phyloP scores from a whole-genome alignment of 2,329 filamentous ascomycete genomes.

The Pseudogymnoascus sp. region DNA sequence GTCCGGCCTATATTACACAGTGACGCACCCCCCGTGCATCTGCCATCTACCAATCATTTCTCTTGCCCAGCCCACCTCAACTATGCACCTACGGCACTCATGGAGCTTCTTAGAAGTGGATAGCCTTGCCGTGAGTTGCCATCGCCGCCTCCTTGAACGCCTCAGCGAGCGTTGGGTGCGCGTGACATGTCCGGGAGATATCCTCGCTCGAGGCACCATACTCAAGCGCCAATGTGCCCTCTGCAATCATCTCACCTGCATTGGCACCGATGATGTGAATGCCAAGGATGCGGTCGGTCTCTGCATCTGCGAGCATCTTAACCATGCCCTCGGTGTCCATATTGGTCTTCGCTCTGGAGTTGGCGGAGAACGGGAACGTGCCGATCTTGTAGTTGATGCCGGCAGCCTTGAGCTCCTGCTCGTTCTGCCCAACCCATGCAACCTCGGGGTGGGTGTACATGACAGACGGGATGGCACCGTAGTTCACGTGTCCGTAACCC shows the following conservation, averaged over 20 bases:
- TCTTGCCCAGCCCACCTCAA: neutral
- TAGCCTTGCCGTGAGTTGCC: conserved; percentile 90
- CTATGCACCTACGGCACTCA: neutral
- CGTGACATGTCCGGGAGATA: conserved; percentile 89
- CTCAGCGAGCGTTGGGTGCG: conserved; percentile 90
- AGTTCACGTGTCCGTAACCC: conserved; percentile 97
- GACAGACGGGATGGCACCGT: conserved; percentile 91
- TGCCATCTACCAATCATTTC: neutral
- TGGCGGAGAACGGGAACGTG: conserved; percentile 94
- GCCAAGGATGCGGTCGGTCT: conserved; percentile 91
- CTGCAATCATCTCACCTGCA: conserved; percentile 98
- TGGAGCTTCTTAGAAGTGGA: conserved; percentile 65
- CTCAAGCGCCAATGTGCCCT: conserved; percentile 89
- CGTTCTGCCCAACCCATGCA: conserved; percentile 95
- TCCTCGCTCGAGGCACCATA: conserved; percentile 95
- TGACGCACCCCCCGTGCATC: neutral
- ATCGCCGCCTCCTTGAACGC: conserved; percentile 99
- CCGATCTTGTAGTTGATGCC: conserved; percentile 89
- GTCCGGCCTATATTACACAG: neutral
- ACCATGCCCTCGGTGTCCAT: conserved; percentile 91
- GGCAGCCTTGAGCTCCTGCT: conserved; percentile 86
- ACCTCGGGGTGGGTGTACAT: conserved; percentile 99
- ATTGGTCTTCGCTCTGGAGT: conserved; percentile 98
- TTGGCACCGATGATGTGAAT: conserved; percentile 95
- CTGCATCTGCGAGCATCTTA: conserved; percentile 92